Percentiles rank a stretch among this genome's conserved stretches.
Conservation (phyloP, 176 grass and related monocot species). For the Carex littledalei region DNA sequence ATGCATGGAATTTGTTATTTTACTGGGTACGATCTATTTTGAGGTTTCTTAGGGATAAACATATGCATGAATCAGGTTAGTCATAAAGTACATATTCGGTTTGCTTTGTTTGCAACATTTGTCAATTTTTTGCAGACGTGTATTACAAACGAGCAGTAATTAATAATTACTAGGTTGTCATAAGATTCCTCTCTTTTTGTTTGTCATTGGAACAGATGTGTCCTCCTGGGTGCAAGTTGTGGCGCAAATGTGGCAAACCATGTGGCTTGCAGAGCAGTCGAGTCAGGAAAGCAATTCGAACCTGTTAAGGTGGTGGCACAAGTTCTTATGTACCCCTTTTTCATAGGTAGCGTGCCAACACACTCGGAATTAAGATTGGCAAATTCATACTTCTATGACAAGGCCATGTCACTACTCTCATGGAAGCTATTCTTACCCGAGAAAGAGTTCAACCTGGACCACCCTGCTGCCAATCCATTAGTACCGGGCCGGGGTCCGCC, state of each 20-base stretch:
- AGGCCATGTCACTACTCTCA: conserved; percentile 71
- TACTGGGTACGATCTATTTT: not conserved
- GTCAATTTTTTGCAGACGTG: not conserved
- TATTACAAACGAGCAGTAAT: not conserved
- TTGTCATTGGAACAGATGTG: conserved; percentile 53
- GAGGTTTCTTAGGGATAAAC: not conserved
- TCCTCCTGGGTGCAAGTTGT: conserved; percentile 79
- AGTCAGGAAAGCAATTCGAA: conserved; percentile 52
- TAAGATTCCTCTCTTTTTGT: not conserved
- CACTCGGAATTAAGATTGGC: conserved; percentile 87
- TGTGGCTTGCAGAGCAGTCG: conserved; percentile 61
- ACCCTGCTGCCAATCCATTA: conserved; percentile 71
- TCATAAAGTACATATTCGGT: not conserved
- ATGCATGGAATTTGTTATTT: not conserved
- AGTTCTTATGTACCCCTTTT: conserved; percentile 97
- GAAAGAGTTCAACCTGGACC: conserved; percentile 72
- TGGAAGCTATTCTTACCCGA: conserved; percentile 85
- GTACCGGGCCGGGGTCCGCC: conserved; percentile 43
- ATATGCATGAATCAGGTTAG: not conserved
- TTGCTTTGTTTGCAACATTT: not conserved
- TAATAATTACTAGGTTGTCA: not conserved
- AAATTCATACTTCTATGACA: conserved; percentile 92
- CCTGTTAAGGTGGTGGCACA: conserved; percentile 85
- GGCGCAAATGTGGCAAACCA: conserved; percentile 85
- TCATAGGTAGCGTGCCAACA: conserved; percentile 71